phyloP scores from a whole-genome alignment of 345 rosid species.

The Ceriops zippeliana region DNA sequence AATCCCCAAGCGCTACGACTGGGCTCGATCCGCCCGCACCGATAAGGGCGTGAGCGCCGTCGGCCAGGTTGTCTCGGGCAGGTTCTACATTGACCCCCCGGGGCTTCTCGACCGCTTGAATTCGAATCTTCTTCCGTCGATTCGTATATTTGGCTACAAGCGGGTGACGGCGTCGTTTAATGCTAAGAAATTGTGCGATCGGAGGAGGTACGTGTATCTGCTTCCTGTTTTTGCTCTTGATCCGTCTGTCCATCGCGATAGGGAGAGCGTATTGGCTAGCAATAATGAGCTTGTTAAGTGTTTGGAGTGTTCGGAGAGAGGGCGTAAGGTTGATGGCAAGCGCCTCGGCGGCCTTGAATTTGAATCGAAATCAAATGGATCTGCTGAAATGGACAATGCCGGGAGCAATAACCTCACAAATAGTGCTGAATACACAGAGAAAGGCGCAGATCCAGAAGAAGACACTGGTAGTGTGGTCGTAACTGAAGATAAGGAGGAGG shows the following conservation, averaged over 20 bases:
- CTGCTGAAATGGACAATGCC: conserved; percentile 9
- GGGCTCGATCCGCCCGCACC: conserved; percentile 93
- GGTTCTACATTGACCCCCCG: conserved; percentile 85
- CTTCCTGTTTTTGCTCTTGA: conserved; percentile 88
- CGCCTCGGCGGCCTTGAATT: conserved; percentile 48
- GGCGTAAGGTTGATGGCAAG: conserved; percentile 67
- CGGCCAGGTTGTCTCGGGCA: conserved; percentile 93
- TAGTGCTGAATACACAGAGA: conserved; percentile 11
- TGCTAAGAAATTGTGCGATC: conserved; percentile 84
- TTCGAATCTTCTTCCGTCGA: conserved; percentile 51
- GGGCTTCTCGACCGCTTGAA: conserved; percentile 80
- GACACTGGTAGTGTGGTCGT: background rate
- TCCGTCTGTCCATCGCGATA: conserved; percentile 63
- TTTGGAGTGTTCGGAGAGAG: conserved; percentile 77
- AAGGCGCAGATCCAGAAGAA: background rate
- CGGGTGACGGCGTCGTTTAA: conserved; percentile 71
- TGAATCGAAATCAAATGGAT: conserved; percentile 17
- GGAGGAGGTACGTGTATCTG: conserved; percentile 88
- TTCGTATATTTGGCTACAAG: conserved; percentile 77
- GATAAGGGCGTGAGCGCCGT: conserved; percentile 96
- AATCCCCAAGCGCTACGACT: conserved; percentile 59
- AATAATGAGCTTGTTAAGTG: conserved; percentile 70
- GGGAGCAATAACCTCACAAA: conserved; percentile 4
- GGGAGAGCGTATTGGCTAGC: conserved; percentile 78
- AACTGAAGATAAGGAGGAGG: background rate